These are phyloP conservation scores for Sodiomyces alkalinus DNA, from an alignment of 2,329 filamentous ascomycete genomes.

Conservation along the genomic window DNA sequence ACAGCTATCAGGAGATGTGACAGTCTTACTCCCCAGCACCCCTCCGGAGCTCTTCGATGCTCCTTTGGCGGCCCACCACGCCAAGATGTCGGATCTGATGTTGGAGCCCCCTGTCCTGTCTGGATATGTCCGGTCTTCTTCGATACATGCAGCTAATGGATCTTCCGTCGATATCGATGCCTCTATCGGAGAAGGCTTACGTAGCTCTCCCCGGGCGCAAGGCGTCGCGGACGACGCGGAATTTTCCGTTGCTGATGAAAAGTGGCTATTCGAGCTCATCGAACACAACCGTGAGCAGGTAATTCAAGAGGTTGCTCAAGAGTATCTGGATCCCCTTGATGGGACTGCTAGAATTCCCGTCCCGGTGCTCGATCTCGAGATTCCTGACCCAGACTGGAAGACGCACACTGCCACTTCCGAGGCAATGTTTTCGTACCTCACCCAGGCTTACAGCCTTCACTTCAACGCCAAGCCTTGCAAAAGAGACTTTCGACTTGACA, in stretches of 20 bases:
- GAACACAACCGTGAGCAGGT: too few relatives aligned
- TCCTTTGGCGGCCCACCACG: neutral
- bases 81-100: neutral
- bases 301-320: slow-evolving; percentile 11
- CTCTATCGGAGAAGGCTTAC: too few relatives aligned
- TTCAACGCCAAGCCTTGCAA: slow-evolving; percentile 6
- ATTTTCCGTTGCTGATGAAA: too few relatives aligned
- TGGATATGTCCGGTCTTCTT: slow-evolving; percentile 5
- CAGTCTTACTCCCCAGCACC: neutral
- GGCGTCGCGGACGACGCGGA: too few relatives aligned
- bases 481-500: slow-evolving; percentile 1
- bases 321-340: slow-evolving; percentile 12
- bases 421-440: slow-evolving; percentile 9
- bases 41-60: slow-evolving; percentile 4
- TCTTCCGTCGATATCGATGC: too few relatives aligned
- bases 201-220: too few relatives aligned
- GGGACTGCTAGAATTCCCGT: slow-evolving; percentile 13
- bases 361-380: slow-evolving; percentile 13
- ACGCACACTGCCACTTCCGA: slow-evolving; percentile 7
- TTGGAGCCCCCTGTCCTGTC: neutral
- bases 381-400: slow-evolving; percentile 11
- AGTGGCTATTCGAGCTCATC: too few relatives aligned
- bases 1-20: too few relatives aligned
- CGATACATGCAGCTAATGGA: too few relatives aligned
- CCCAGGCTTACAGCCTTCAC: slow-evolving; percentile 4